Evolutionary conservation across 345 rosid genomes (phyloP), one percentile per base, ranked within the genome.

Genomic region (Hevea brasiliensis): DNA sequence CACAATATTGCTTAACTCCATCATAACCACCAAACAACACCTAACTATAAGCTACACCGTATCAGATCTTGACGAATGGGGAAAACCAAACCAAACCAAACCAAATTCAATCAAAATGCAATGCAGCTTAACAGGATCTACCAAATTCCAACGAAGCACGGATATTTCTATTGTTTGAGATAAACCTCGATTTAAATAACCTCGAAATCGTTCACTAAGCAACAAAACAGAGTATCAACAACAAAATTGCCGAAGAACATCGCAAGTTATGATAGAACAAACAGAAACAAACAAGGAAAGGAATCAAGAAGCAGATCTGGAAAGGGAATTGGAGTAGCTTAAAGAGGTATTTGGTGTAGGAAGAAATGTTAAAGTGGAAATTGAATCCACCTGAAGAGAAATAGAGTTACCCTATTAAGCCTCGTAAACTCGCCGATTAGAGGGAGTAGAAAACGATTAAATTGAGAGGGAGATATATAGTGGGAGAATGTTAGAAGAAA

Each of bases 271-370:
- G 4, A 40, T 35, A 37, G 15, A 29, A 71, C 11, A 59, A 41
- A 15, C 35, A 70, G 73, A 1, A 55, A 40, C 7, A 8, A 55
- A 71, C 58, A 60, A 18, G 35, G 60, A 45, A 18, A 32, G 44
- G 74, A 60, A 71, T 61, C 23, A 26, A 58, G 53, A 17, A 44
- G 1, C 68, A 61, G 68, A 72, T 72, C 75, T 72, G 29, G 42
- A 29, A 62, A 7, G 50, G 21, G 27, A 61, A 37, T 21, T 40
- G 51, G 21, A 41, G 72, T 7, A 42, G 70, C 37, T 17, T 67
- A 67, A 47, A 64, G 10, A 42, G 42, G 50, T 41, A 51, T 64
- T 27, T 48, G 51, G 53, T 27, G 17, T 2, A 20, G 18, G 41
- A 42, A 9, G 68, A 64, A 23, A 41, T 8, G 26, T 37, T 24